phyloP scores from a whole-genome alignment of 805 yeast species.

The Phaffomyces thermotolerans region DNA sequence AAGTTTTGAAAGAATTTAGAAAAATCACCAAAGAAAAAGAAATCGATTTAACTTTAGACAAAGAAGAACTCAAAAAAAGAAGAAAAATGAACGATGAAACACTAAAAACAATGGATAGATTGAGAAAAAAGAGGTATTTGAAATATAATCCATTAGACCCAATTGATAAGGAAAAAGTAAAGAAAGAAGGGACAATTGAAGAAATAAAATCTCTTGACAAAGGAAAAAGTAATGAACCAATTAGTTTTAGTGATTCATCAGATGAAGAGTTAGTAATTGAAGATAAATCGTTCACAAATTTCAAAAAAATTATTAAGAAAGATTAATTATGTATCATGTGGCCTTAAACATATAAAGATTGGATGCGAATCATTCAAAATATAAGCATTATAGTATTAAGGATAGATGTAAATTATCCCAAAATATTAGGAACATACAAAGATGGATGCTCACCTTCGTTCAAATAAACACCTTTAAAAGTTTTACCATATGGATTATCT shows the following conservation, averaged over 20 bases:
- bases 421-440: not conserved
- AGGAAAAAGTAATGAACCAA: too few species aligned
- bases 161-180: conserved; percentile 2
- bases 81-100: conserved; percentile 23
- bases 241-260: too few species aligned
- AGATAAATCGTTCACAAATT: conserved; percentile 3
- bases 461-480: conserved; percentile 7
- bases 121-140: conserved; percentile 6
- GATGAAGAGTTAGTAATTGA: too few species aligned
- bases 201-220: too few species aligned
- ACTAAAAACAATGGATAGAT: conserved; percentile 24
- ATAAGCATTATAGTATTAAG: too few species aligned
- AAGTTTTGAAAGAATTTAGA: conserved; percentile 24
- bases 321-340: too few species aligned
- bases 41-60: conserved; percentile 28
- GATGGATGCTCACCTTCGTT: conserved; percentile 1
- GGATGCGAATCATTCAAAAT: too few species aligned
- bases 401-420: not conserved
- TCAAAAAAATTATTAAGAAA: conserved; percentile 1
- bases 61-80: conserved; percentile 24
- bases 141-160: not conserved
- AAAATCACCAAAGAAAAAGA: conserved; percentile 25
- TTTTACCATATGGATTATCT: conserved; percentile 16
- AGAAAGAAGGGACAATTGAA: not conserved
- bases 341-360: too few species aligned